phyloP scores from a whole-genome alignment of 2,329 filamentous ascomycete genomes.

The Ascochyta clinopodiicola region DNA sequence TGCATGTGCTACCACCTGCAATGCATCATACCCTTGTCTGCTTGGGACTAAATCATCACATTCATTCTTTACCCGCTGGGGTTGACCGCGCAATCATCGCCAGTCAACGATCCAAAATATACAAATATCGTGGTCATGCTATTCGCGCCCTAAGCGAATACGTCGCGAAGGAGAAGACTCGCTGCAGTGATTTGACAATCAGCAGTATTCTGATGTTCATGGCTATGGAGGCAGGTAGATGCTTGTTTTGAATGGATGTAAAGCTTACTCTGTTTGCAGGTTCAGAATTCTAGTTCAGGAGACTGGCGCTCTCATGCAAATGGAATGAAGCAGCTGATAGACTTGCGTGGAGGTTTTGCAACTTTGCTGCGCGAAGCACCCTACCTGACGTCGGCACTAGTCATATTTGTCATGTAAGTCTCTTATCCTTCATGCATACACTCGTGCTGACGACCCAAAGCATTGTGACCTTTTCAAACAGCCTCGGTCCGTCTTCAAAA shows the following conservation, averaged over 20 bases:
- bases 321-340: conserved; percentile 35
- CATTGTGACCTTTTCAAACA: conserved; percentile 34
- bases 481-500: conserved; percentile 33
- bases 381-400: conserved; percentile 29
- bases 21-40: conserved; percentile 40
- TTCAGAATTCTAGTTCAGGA: conserved; percentile 30
- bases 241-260: no score
- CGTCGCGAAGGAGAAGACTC: conserved; percentile 33
- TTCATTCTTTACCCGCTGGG: conserved; percentile 24
- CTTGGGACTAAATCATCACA: conserved; percentile 34
- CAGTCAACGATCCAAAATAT: conserved; percentile 29
- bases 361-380: conserved; percentile 21
- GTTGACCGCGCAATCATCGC: conserved; percentile 14
- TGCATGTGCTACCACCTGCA: conserved; percentile 39
- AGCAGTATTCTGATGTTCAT: conserved; percentile 40
- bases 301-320: conserved; percentile 39
- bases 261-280: conserved; percentile 14
- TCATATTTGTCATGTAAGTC: conserved; percentile 37
- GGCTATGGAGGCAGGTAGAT: conserved; percentile 33
- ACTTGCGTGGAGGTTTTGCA: conserved; percentile 38
- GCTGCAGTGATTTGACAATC: conserved; percentile 34
- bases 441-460: conserved; percentile 15
- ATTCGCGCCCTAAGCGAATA: conserved; percentile 34
- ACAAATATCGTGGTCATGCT: conserved; percentile 38
- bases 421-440: neutral